These are phyloP conservation scores for Ceriops decandra DNA, from an alignment of 345 rosid species.

Conservation along the genomic window DNA sequence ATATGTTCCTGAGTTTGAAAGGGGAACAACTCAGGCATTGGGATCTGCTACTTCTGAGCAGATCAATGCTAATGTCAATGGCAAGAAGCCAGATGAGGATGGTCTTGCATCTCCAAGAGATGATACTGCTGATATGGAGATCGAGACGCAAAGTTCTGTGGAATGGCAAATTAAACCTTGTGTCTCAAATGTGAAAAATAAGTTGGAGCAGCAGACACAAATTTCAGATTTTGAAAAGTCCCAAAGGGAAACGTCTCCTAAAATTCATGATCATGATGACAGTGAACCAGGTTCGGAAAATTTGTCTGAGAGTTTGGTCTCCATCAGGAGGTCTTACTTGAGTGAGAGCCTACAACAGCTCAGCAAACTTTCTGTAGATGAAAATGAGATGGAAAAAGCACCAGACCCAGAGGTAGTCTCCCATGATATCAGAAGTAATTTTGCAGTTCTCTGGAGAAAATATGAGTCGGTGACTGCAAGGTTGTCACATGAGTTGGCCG, in stretches of 20 bases:
- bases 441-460: conserved; percentile 67
- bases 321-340: conserved; percentile 43
- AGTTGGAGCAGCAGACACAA: conserved; percentile 37
- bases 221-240: conserved; percentile 37
- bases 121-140: conserved; percentile 56
- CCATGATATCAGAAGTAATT: conserved; percentile 36
- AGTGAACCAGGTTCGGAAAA: conserved; percentile 31
- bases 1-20: conserved; percentile 61
- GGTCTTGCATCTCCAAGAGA: conserved; percentile 34
- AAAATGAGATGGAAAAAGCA: conserved; percentile 34
- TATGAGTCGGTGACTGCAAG: conserved; percentile 70
- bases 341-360: conserved; percentile 40
- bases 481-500: conserved; percentile 89
- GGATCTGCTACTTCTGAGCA: conserved; percentile 93
- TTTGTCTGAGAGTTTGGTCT: conserved; percentile 46
- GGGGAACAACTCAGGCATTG: conserved; percentile 77
- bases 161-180: conserved; percentile 30
- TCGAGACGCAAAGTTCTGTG: conserved; percentile 49
- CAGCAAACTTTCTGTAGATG: conserved; percentile 44
- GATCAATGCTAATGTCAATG: conserved; percentile 45
- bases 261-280: conserved; percentile 27
- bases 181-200: conserved; percentile 32
- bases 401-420: conserved; percentile 44
- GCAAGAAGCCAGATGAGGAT: conserved; percentile 48
- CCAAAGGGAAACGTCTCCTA: conserved; percentile 31